Evolutionary conservation across 176 grass and related monocot genomes (phyloP).

Genomic region (Alloteropsis semialata): DNA sequence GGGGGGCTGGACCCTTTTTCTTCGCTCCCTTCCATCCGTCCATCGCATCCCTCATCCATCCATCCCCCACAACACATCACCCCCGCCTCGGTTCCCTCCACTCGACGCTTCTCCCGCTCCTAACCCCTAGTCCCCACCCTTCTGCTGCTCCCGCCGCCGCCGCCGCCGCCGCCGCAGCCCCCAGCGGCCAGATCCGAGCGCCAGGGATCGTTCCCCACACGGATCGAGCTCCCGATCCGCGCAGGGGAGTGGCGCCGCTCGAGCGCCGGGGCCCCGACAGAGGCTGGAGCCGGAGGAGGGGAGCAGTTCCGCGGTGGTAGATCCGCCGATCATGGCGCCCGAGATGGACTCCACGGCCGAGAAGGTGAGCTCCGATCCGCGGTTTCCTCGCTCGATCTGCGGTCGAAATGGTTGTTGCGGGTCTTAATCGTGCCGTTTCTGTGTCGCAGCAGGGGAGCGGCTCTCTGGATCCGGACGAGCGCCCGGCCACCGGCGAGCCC

Average conservation of each 20-base stretch:
- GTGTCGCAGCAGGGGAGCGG: slow-evolving; percentile 34
- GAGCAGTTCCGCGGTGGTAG: slow-evolving; percentile 4
- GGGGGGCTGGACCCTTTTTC: background rate
- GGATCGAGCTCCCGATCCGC: slow-evolving; percentile 38
- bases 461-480: slow-evolving; percentile 47
- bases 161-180: background rate
- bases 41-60: background rate
- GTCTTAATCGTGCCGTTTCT: background rate
- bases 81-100: slow-evolving; percentile 13
- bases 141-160: background rate
- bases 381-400: background rate
- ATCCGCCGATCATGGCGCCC: slow-evolving; percentile 37
- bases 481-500: slow-evolving; percentile 44
- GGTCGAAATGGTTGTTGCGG: background rate
- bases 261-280: background rate
- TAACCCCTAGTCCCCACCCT: background rate
- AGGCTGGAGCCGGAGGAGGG: background rate
- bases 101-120: slow-evolving; percentile 35
- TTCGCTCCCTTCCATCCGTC: background rate
- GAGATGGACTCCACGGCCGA: slow-evolving; percentile 42
- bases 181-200: background rate
- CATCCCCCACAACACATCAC: background rate
- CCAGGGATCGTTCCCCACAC: background rate
- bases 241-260: background rate
- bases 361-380: slow-evolving; percentile 51